Conservation (phyloP, 345 rosid genomes). For the Mangifera indica region DNA sequence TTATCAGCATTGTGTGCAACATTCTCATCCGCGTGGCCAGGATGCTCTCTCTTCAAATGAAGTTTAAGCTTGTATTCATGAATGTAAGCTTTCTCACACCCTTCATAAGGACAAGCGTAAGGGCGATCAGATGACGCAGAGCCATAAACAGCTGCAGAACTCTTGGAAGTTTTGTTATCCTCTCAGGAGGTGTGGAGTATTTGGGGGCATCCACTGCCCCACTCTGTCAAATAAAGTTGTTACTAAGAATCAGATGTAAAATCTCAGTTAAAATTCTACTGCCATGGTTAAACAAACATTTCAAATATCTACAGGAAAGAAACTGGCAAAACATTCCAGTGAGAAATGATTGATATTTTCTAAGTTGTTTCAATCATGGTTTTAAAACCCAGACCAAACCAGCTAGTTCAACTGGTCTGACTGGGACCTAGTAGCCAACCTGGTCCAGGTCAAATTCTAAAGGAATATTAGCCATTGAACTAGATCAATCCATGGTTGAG, state of each 20-base stretch:
- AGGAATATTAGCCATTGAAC: no score
- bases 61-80: conserved; percentile 98
- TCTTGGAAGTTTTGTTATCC: conserved; percentile 55
- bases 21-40: conserved; percentile 76
- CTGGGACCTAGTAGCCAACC: no score
- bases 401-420: no score
- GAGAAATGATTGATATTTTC: neutral
- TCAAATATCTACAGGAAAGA: neutral
- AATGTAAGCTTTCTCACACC: conserved; percentile 90
- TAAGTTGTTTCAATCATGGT: neutral
- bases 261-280: neutral
- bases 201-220: conserved; percentile 52
- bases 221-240: conserved; percentile 40
- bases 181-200: conserved; percentile 70
- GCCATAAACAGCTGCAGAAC: conserved; percentile 52
- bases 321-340: neutral
- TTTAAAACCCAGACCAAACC: no score
- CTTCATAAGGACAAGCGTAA: conserved; percentile 85
- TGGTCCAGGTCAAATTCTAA: no score
- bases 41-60: conserved; percentile 92
- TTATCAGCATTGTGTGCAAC: conserved; percentile 47
- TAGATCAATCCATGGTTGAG: no score
- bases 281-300: neutral
- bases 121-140: conserved; percentile 83
- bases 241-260: conserved; percentile 7